phyloP scores from a whole-genome alignment of 2,329 filamentous ascomycete genomes.

The Trichoderma polysporum region DNA sequence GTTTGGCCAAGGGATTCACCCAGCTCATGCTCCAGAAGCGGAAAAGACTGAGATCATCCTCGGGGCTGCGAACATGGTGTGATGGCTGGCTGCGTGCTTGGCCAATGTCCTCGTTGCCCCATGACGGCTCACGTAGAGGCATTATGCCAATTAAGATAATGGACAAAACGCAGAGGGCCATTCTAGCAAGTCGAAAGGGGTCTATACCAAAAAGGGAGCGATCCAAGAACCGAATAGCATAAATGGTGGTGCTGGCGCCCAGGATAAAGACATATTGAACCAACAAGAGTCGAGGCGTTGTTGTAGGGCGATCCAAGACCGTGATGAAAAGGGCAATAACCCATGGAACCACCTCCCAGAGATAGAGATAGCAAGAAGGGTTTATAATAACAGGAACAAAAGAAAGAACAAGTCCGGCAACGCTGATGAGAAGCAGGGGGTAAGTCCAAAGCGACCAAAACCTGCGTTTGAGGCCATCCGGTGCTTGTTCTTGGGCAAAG shows the following conservation, averaged over 20 bases:
- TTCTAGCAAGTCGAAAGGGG: constrained; percentile 28
- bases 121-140: constrained; percentile 39
- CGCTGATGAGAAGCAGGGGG: constrained; percentile 34
- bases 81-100: constrained; percentile 30
- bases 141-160: constrained; percentile 37
- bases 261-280: constrained; percentile 40
- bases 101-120: constrained; percentile 36
- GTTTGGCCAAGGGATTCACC: constrained; percentile 71
- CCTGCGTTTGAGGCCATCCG: constrained; percentile 27
- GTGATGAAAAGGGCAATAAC: constrained; percentile 38
- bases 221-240: constrained; percentile 34
- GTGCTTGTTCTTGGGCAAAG: constrained; percentile 43
- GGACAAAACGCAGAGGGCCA: constrained; percentile 28
- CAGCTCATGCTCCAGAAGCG: constrained; percentile 84
- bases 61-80: constrained; percentile 61
- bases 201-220: constrained; percentile 26
- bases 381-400: constrained; percentile 33
- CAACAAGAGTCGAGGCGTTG: constrained; percentile 43
- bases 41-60: constrained; percentile 77
- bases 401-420: constrained; percentile 38
- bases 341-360: constrained; percentile 44
- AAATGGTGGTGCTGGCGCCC: constrained; percentile 32
- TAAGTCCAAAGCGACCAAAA: constrained; percentile 43
- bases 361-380: constrained; percentile 28
- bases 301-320: constrained; percentile 39